Percentiles rank a stretch among this genome's conserved stretches.
Conservation (phyloP, 176 grass and related monocot genomes). For the Stipa capillata region DNA sequence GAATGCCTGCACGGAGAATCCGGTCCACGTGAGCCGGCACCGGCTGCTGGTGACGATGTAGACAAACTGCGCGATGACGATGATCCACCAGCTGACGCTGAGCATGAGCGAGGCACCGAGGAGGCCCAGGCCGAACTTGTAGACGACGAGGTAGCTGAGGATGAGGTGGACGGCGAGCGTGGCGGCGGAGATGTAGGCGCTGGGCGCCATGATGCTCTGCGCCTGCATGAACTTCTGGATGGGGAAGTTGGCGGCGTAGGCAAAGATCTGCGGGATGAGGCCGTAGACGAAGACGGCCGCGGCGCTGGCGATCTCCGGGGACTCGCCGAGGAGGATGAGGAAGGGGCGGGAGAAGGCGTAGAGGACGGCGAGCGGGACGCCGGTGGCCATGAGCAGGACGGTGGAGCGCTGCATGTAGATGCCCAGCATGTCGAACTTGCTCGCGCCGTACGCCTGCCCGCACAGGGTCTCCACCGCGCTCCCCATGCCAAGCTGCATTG, state of each 20-base stretch:
- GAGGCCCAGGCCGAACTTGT: conserved; percentile 32
- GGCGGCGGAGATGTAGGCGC: conserved; percentile 55
- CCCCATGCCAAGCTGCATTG: conserved; percentile 75
- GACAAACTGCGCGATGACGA: conserved; percentile 42
- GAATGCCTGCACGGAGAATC: conserved; percentile 48
- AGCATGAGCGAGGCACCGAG: conserved; percentile 58
- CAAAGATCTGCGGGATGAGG: conserved; percentile 92
- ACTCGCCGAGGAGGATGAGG: conserved; percentile 63
- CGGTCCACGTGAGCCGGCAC: conserved; percentile 51
- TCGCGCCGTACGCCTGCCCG: conserved; percentile 66
- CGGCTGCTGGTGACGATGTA: conserved; percentile 45
- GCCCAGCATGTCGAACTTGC: conserved; percentile 68
- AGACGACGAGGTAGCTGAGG: conserved; percentile 40
- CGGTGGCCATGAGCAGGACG: conserved; percentile 47
- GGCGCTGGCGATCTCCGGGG: conserved; percentile 56
- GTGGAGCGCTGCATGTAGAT: conserved; percentile 79
- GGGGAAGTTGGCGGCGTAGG: conserved; percentile 80
- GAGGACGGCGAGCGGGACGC: conserved; percentile 44
- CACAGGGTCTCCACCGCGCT: conserved; percentile 87
- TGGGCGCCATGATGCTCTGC: conserved; percentile 82
- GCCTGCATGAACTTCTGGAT: conserved; percentile 90
- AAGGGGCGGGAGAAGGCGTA: conserved; percentile 52
- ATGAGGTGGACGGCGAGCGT: conserved; percentile 32
- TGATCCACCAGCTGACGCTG: conserved; percentile 61
- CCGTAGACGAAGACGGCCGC: conserved; percentile 69